Base-by-base conservation (phyloP, 352 stramenopile species). In the Pythium rhizo-oryzae region DNA sequence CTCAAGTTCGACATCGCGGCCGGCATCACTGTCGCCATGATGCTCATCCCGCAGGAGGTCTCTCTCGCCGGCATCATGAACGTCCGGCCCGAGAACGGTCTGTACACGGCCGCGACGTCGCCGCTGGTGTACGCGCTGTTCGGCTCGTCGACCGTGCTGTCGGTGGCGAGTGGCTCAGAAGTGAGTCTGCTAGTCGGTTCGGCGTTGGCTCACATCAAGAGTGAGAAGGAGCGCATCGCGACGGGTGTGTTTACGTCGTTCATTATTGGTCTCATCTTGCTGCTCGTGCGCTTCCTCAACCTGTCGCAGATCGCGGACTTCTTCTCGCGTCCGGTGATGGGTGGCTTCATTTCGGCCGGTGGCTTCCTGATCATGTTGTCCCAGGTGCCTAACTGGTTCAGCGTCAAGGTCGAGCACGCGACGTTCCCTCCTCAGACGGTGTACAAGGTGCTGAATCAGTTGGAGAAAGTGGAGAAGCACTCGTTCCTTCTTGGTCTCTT, bases 351-450 rank as follows among this genome's bases (percentile, higher is more conserved):
- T 47, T 93, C 85, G 18, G 92, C 79, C 28, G 90, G 87, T 1
- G 88, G 91, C 23, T 79, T 98, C 55, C 88, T 97, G 62, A 98
- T 98, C 80, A 94, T 91, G 56, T 78, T 94, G 44, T 96, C 87
- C 49, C 91, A 98, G 76, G 72, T 93, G 25, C 90, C 89, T 35
- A 91, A 93, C 61, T 86, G 90, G 69, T 84, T 97, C 63, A 88
- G 90, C 28, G 84, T 97, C 54, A 76, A 78, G n/a, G 72, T 94
- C n/a, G 56, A 70, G 21, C 79, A 65, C 77, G 70, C 37, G 78
- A 91, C 41, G 47, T 62, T 80, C 43, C 73, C 91, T 47, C 80
- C 93, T 43, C 67, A 90, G 41, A 87, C 82, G 12, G 65, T 94
- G 8, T 41, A 78, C 25, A 77, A 87, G 49, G 59, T 96, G 7